Base-by-base conservation (phyloP, 495 filamentous ascomycete species). In the Aspergillus nanangensis region DNA sequence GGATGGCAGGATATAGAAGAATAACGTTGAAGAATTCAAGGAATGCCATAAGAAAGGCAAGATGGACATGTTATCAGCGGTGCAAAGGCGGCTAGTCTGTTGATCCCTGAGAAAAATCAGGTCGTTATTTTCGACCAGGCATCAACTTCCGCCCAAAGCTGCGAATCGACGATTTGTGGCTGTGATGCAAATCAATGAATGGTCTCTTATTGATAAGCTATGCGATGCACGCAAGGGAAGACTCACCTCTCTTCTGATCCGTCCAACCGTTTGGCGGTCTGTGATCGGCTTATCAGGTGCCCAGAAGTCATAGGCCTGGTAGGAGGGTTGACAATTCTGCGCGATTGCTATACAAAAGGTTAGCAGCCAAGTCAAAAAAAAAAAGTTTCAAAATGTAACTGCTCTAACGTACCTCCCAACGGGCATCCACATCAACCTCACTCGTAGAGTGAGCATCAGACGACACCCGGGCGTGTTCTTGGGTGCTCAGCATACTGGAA, bases 101-200 rank as follows among this genome's bases (percentile, higher is more conserved):
- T n/a, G n/a, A n/a, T n/a, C n/a, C n/a, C n/a, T n/a, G n/a, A n/a
- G n/a, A n/a, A n/a, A n/a, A n/a, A n/a, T n/a, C n/a, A n/a, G n/a
- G n/a, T n/a, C n/a, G n/a, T 29, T 11, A 29, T 29, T 58, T 58
- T 33, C 58, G 52, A 41, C 45, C 48, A 27, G 47, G 50, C 40
- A 66, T 67, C 41, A 72, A 38, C 48, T 68, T 72, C 17, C 71
- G 71, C 40, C 71, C 63, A 13, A 74, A 42, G 45, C 51, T 72
- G 44, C 69, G 66, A 29, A 72, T 67, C 23, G 64, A 67, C 41
- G 51, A 61, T 47, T 65, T 74, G 32, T 62, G 51, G 21, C 59
- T 68, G 29, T 25, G 23, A 31, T 3, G 21, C 20, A 20, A 27
- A 31, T 57, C 46, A 56, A 34, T 24, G 37, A 19, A n/a, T n/a